A percentile compares a stretch with the other conserved stretches of the same genome.
These are phyloP conservation scores for Eucalyptus pauciflora DNA, from an alignment of 345 rosid species.

Conservation along the genomic window DNA sequence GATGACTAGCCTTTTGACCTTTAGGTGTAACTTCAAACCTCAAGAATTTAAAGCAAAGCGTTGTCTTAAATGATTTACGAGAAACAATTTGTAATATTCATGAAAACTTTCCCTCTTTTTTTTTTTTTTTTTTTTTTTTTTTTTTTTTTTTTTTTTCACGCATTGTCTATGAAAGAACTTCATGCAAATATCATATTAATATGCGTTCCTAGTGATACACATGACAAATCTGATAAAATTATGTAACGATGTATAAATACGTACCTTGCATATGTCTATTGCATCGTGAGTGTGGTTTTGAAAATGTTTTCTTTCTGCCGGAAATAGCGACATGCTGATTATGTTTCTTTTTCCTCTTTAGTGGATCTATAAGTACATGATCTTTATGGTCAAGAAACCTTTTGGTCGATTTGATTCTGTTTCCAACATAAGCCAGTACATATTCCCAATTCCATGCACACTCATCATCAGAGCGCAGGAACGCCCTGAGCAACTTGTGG, in stretches of 20 bases:
- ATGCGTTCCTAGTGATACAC: no score
- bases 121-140: neutral
- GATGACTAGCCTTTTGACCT: neutral
- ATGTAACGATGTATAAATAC: neutral
- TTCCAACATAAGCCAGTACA: neutral
- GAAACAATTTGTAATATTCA: neutral
- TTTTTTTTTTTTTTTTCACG: neutral
- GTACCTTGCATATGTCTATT: neutral
- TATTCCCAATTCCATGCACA: neutral
- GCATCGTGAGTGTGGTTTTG: neutral
- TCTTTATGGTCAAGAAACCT: neutral
- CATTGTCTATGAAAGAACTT: neutral
- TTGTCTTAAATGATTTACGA: neutral
- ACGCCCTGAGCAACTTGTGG: neutral
- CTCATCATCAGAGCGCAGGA: neutral
- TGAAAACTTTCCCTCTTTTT: neutral
- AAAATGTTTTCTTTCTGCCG: neutral
- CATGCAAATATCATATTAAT: neutral
- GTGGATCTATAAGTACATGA: neutral
- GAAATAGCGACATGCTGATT: neutral
- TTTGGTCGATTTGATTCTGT: neutral
- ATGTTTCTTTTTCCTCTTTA: neutral
- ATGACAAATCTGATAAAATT: neutral
- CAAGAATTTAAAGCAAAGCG: neutral
- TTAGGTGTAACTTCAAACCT: neutral